Conservation (phyloP, 208 protist species). For the Trypanosoma conorhini region DNA sequence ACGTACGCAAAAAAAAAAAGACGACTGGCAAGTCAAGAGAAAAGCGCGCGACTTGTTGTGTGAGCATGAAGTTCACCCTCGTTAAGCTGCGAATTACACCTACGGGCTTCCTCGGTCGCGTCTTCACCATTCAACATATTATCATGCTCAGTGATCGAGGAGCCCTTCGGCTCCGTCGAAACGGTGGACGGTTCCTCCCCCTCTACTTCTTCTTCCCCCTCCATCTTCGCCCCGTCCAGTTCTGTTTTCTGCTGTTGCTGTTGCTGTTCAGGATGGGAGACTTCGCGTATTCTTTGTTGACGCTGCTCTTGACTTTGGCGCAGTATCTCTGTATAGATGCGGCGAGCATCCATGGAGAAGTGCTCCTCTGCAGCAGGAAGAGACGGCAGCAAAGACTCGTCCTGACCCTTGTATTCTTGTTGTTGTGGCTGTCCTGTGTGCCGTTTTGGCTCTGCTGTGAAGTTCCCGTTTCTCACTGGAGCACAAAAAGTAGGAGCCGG, state of each 20-base stretch:
- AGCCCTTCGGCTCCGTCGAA: neutral
- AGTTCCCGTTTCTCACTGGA: neutral
- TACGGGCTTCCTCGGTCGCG: neutral
- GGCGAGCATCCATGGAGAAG: conserved; percentile 25
- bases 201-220: conserved; percentile 15
- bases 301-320: conserved; percentile 10
- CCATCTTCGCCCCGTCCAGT: neutral
- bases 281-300: neutral
- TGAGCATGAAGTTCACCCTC: neutral
- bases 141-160: neutral
- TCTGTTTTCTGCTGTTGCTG: neutral
- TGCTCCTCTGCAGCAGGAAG: conserved; percentile 4
- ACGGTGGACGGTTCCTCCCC: conserved; percentile 4
- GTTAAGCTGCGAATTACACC: neutral
- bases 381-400: neutral
- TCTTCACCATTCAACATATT: neutral
- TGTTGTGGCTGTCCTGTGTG: neutral
- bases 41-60: neutral
- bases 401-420: neutral
- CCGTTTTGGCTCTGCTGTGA: neutral
- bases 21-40: neutral
- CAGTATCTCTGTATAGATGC: conserved; percentile 34
- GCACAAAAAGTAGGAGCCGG: neutral
- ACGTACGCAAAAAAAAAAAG: too few species aligned
- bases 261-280: neutral